Percentiles rank a stretch among this genome's conserved stretches.
Evolutionary conservation across 1,139 yeast species (phyloP).

Genomic region (Nakaseomyces uthaithaninus): DNA sequence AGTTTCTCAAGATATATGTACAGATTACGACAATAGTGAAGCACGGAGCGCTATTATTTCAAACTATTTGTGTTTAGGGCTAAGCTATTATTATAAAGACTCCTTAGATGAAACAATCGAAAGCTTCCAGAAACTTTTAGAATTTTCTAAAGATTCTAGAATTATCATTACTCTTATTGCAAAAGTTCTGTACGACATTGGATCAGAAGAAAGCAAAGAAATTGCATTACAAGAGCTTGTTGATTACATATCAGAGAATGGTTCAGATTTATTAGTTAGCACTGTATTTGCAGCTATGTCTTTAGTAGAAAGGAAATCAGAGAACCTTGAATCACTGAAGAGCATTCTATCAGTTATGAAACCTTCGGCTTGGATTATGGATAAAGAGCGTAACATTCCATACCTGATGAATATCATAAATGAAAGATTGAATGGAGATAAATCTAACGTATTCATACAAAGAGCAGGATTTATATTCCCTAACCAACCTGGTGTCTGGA

Average conservation of each 20-base stretch:
- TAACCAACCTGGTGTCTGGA: constrained; percentile 61
- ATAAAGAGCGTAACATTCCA: constrained; percentile 50
- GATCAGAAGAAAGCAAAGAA: constrained; percentile 63
- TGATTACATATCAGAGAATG: constrained; percentile 52
- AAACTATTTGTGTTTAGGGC: constrained; percentile 59
- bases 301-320: constrained; percentile 42
- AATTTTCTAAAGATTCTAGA: constrained; percentile 46
- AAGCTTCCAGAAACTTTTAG: constrained; percentile 56
- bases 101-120: constrained; percentile 59
- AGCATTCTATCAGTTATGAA: constrained; percentile 52
- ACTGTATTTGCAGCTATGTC: constrained; percentile 77
- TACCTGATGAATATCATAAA: constrained; percentile 49
- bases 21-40: constrained; percentile 32
- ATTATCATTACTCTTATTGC: constrained; percentile 66
- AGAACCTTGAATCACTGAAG: constrained; percentile 55
- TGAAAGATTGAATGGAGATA: constrained; percentile 27
- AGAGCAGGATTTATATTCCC: constrained; percentile 70
- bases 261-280: constrained; percentile 57
- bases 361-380: constrained; percentile 42
- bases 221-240: constrained; percentile 73
- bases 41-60: constrained; percentile 40
- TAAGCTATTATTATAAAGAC: constrained; percentile 54
- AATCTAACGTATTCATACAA: constrained; percentile 34
- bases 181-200: constrained; percentile 70
- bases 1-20: constrained; percentile 45